These are phyloP conservation scores for Neonectria faginata DNA, from an alignment of 2,329 filamentous ascomycete genomes.

Conservation along the genomic window DNA sequence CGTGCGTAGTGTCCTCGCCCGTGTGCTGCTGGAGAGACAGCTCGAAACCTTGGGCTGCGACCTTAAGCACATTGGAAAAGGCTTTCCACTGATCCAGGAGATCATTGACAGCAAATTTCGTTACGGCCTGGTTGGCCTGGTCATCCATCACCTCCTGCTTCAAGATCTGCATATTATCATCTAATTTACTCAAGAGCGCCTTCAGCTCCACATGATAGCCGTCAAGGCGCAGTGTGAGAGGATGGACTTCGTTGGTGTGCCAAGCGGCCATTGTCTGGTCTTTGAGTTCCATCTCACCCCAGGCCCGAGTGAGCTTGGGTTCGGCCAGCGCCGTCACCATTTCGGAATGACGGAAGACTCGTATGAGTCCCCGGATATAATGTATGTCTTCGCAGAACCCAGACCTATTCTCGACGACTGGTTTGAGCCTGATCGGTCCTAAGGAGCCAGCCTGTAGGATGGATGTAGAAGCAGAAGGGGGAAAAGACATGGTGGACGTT, in stretches of 20 bases:
- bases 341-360: neutral
- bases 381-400: neutral
- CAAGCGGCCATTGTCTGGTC: neutral
- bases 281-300: neutral
- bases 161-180: neutral
- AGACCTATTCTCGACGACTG: neutral
- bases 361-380: neutral
- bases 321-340: neutral
- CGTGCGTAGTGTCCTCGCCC: neutral
- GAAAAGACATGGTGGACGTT: neutral
- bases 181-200: neutral
- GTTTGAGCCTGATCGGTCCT: neutral
- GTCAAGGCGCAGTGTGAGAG: neutral
- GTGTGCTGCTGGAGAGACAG: neutral
- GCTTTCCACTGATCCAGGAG: neutral
- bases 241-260: neutral
- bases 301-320: neutral
- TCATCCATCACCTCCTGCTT: neutral
- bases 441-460: no score
- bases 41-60: neutral
- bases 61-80: neutral
- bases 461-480: neutral
- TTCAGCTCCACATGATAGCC: neutral
- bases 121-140: neutral
- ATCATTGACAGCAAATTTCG: neutral